phyloP scores from a whole-genome alignment of 257 asterid species.

The Linderniella brevidens region DNA sequence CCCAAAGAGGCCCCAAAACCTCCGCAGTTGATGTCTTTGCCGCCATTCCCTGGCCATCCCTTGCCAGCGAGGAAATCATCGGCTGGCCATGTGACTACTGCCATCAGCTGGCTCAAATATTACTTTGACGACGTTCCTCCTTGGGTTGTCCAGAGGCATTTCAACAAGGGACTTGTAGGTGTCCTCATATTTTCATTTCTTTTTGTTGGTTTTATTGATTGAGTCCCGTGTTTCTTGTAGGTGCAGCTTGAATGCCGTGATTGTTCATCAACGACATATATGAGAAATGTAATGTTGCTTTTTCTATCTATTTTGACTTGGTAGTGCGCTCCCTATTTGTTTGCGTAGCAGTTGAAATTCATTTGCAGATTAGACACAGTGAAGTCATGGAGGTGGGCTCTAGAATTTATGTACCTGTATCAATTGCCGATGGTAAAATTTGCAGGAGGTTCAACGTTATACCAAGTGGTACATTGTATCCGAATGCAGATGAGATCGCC shows the following conservation, averaged over 20 bases:
- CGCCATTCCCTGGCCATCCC: conserved; percentile 77
- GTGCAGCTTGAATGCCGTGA: conserved; percentile 40
- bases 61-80: conserved; percentile 53
- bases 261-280: conserved; percentile 15
- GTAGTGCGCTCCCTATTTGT: conserved; percentile 1
- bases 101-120: conserved; percentile 91
- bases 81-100: conserved; percentile 37
- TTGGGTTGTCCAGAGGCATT: conserved; percentile 47
- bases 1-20: conserved; percentile 64
- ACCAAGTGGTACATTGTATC: conserved; percentile 70
- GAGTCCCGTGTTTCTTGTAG: conserved; percentile 15
- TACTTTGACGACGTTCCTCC: conserved; percentile 63
- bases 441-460: conserved; percentile 76
- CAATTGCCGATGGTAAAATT: conserved; percentile 57
- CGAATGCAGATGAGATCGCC: conserved; percentile 91
- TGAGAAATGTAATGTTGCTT: conserved; percentile 42
- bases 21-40: conserved; percentile 62
- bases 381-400: conserved; percentile 59
- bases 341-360: conserved; percentile 8
- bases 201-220: conserved; percentile 4
- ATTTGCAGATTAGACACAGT: conserved; percentile 46
- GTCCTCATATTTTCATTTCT: conserved; percentile 6
- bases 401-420: conserved; percentile 50
- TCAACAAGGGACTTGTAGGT: conserved; percentile 71
- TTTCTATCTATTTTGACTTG: neutral